These are phyloP conservation scores for Paspalum notatum DNA, from an alignment of 176 grass and related monocot species.

Conservation along the genomic window DNA sequence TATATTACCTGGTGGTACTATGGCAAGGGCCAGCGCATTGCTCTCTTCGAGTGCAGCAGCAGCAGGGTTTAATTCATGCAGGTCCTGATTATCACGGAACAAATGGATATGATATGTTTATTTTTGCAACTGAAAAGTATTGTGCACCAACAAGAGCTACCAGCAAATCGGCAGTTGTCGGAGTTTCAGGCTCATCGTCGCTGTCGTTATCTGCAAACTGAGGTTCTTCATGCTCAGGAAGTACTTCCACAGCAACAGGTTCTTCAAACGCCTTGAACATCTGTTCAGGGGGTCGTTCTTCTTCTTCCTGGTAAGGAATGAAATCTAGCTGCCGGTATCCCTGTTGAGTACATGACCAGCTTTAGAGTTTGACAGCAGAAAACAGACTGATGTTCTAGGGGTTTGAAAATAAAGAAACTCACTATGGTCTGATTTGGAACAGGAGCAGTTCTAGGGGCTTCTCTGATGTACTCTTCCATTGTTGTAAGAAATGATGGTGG, in stretches of 20 bases:
- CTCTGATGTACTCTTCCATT: slow-evolving; percentile 96
- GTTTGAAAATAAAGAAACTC: slow-evolving; percentile 3
- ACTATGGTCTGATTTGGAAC: slow-evolving; percentile 61
- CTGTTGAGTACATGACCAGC: slow-evolving; percentile 45
- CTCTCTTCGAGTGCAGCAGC: slow-evolving; percentile 66
- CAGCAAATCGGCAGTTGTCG: slow-evolving; percentile 64
- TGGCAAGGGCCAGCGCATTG: slow-evolving; percentile 78
- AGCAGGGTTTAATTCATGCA: slow-evolving; percentile 59
- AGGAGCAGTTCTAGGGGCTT: slow-evolving; percentile 60
- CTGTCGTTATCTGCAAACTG: background rate
- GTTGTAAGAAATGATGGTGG: slow-evolving; percentile 71
- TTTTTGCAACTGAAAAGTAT: background rate
- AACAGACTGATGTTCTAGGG: background rate
- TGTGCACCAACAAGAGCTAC: slow-evolving; percentile 14
- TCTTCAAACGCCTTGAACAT: slow-evolving; percentile 30
- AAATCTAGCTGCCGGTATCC: slow-evolving; percentile 61
- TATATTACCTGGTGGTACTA: slow-evolving; percentile 53
- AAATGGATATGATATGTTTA: background rate
- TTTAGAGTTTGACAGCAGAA: background rate
- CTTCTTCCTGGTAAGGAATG: slow-evolving; percentile 44
- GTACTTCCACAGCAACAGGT: slow-evolving; percentile 35
- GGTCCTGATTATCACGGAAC: slow-evolving; percentile 44
- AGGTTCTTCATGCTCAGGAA: slow-evolving; percentile 48
- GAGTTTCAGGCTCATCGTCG: slow-evolving; percentile 45
- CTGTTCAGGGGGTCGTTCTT: slow-evolving; percentile 36